Evolutionary conservation across 768 basidiomycete genomes (phyloP).

Genomic region (Baorangia bicolor): DNA sequence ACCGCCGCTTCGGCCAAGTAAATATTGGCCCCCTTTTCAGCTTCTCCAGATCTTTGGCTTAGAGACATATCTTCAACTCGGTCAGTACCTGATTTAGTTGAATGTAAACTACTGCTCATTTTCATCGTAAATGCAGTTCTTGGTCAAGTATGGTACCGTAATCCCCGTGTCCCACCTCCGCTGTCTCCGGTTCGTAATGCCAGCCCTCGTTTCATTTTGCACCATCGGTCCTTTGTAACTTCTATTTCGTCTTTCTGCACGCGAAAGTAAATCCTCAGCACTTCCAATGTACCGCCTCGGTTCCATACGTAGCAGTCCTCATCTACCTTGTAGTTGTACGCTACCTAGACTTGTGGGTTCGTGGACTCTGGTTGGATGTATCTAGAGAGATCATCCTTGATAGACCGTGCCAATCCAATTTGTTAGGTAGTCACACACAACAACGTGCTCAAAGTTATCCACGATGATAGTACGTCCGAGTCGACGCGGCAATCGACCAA

Average conservation of each 20-base stretch:
- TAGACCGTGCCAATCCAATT: neutral
- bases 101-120: neutral
- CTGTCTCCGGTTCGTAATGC: conserved; percentile 13
- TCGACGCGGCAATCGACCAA: conserved; percentile 41
- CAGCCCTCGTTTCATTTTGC: conserved; percentile 5
- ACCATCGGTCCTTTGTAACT: conserved; percentile 7
- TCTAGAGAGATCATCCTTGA: neutral
- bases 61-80: conserved; percentile 10
- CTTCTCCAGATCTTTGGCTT: neutral
- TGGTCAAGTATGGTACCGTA: conserved; percentile 18
- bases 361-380: conserved; percentile 18
- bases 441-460: neutral
- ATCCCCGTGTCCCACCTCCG: conserved; percentile 1
- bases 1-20: conserved; percentile 17
- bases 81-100: conserved; percentile 8
- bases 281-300: conserved; percentile 13
- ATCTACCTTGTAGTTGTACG: conserved; percentile 11
- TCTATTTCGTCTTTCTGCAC: conserved; percentile 7
- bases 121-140: conserved; percentile 1
- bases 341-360: conserved; percentile 12
- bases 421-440: neutral
- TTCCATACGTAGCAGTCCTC: conserved; percentile 6
- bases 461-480: conserved; percentile 7
- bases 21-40: neutral
- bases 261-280: conserved; percentile 8